These are phyloP conservation scores for Eucalyptus rudis DNA, from an alignment of 345 rosid genomes.

Conservation along the genomic window DNA sequence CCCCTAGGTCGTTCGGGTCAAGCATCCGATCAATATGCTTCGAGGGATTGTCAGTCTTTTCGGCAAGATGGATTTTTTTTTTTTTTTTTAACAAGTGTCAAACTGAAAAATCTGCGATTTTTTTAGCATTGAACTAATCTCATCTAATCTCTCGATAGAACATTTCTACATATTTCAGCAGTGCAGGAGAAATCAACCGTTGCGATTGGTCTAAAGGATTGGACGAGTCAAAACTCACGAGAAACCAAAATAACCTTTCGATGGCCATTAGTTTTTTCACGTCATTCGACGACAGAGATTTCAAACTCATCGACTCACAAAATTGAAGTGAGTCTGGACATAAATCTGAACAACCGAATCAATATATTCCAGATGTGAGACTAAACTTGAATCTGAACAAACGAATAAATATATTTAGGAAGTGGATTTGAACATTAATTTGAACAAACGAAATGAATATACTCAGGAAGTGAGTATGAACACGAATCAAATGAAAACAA, in stretches of 20 bases:
- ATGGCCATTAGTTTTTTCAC: not conserved
- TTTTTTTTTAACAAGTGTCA: not conserved
- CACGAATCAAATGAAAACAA: too few relatives aligned
- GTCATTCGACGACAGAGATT: not conserved
- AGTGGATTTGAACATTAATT: too few relatives aligned
- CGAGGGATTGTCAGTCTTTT: not conserved
- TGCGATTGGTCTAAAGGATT: not conserved
- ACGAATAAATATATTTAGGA: too few relatives aligned
- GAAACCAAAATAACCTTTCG: not conserved
- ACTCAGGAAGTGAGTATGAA: too few relatives aligned
- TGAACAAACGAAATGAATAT: too few relatives aligned
- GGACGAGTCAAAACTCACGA: not conserved
- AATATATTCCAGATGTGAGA: not conserved
- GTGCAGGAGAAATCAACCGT: too few relatives aligned
- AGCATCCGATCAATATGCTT: not conserved
- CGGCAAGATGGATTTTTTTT: not conserved
- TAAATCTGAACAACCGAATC: not conserved
- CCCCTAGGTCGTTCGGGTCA: not conserved
- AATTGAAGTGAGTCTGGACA: not conserved
- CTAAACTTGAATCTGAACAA: too few relatives aligned
- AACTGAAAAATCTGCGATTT: not conserved
- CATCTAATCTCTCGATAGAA: not conserved
- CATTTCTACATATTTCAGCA: too few relatives aligned
- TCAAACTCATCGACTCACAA: not conserved
- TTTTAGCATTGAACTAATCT: fast-evolving